Conservation (phyloP, 345 rosid species). For the Syzygium aqueum region DNA sequence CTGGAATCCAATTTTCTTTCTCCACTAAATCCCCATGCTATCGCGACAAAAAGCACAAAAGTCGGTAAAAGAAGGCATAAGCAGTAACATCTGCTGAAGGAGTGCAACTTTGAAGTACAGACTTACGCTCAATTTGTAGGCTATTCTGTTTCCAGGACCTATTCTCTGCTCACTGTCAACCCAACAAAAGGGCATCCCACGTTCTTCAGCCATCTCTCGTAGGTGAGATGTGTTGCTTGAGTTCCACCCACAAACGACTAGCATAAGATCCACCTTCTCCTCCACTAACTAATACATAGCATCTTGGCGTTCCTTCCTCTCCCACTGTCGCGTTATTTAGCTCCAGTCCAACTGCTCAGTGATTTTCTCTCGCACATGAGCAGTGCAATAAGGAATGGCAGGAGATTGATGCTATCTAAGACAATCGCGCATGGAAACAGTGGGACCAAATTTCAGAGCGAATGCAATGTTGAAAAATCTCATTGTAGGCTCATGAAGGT, state of each 20-base stretch:
- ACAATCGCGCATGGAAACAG: background rate
- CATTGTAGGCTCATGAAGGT: background rate
- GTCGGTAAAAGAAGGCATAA: background rate
- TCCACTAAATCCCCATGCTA: conserved; percentile 86
- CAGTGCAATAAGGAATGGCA: background rate
- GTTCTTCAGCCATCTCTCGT: conserved; percentile 78
- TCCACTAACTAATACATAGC: conserved; percentile 83
- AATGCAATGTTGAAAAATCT: background rate
- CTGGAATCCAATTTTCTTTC: conserved; percentile 78
- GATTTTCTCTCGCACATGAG: background rate
- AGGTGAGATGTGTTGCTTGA: conserved; percentile 98
- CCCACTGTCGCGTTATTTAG: background rate
- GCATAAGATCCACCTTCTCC: conserved; percentile 70
- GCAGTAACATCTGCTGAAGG: background rate
- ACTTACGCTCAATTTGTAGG: conserved; percentile 61
- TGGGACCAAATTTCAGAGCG: background rate
- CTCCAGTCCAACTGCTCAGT: background rate
- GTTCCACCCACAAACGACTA: conserved; percentile 97
- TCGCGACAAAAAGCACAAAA: background rate
- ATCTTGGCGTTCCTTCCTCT: conserved; percentile 51
- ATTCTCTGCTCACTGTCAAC: conserved; percentile 73
- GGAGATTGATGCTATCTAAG: background rate
- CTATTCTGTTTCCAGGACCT: conserved; percentile 86
- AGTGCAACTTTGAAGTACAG: background rate
- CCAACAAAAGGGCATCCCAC: conserved; percentile 89